Conservation (phyloP, 768 basidiomycete genomes). For the Myochromella boudieri region DNA sequence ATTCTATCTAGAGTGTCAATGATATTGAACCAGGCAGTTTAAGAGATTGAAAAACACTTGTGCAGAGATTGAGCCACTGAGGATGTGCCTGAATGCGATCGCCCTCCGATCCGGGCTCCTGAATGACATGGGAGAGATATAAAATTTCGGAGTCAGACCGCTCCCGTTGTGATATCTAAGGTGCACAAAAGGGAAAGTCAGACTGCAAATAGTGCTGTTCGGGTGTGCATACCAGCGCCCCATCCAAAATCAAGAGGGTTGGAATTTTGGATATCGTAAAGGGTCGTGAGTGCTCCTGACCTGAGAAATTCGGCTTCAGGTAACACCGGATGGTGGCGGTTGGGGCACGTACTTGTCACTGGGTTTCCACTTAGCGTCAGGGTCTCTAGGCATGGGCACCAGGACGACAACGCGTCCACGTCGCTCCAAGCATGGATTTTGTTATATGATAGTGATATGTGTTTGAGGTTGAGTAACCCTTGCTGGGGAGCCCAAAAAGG, state of each 20-base stretch:
- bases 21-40: constrained; percentile 1
- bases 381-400: constrained; percentile 68
- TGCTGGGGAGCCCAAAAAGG: constrained; percentile 34
- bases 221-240: constrained; percentile 52
- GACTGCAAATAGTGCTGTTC: too few relatives aligned
- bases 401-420: constrained; percentile 62
- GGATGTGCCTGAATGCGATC: constrained; percentile 52
- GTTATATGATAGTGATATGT: constrained; percentile 68
- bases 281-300: constrained; percentile 48
- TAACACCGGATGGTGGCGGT: constrained; percentile 6
- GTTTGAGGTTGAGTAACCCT: constrained; percentile 39
- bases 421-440: constrained; percentile 55
- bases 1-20: constrained; percentile 37
- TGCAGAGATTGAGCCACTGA: constrained; percentile 62
- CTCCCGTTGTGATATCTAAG: constrained; percentile 67
- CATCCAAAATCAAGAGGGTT: constrained; percentile 63
- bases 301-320: constrained; percentile 26
- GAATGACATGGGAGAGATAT: constrained; percentile 69
- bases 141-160: constrained; percentile 81
- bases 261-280: constrained; percentile 68
- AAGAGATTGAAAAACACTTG: constrained; percentile 43
- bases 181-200: constrained; percentile 10
- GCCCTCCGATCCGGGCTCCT: constrained; percentile 41
- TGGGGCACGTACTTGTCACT: constrained; percentile 47
- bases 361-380: constrained; percentile 67